A percentile compares a stretch with the other conserved stretches of the same genome.
Conservation (phyloP, 2,329 filamentous ascomycete species). For the Remersonia thermophila region DNA sequence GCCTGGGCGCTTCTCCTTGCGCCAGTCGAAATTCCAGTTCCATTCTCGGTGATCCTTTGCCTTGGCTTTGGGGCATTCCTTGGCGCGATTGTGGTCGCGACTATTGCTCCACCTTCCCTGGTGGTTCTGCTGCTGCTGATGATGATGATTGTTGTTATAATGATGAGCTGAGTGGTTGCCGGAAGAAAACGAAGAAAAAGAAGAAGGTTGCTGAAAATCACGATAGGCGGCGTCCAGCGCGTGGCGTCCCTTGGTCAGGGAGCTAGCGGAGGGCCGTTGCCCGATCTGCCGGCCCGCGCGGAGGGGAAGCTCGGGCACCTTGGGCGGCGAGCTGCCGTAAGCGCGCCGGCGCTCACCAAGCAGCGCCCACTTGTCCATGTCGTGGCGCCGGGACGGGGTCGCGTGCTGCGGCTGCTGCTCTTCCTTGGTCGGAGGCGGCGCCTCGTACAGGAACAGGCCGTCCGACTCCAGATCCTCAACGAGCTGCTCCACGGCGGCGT, state of each 20-base stretch:
- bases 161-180: conserved; percentile 19
- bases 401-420: conserved; percentile 7
- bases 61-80: conserved; percentile 37
- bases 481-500: conserved; percentile 26
- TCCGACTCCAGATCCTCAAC: conserved; percentile 53
- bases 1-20: conserved; percentile 50
- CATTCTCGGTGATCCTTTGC: conserved; percentile 32
- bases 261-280: conserved; percentile 18
- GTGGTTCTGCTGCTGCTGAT: conserved; percentile 14
- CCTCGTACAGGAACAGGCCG: conserved; percentile 63
- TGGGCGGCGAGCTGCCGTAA: conserved; percentile 36
- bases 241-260: conserved; percentile 27
- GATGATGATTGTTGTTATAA: conserved; percentile 10
- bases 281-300: conserved; percentile 35
- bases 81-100: conserved; percentile 33
- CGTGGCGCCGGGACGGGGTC: conserved; percentile 50
- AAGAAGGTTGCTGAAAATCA: conserved; percentile 11
- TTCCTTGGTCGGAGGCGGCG: conserved; percentile 30
- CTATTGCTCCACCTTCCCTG: conserved; percentile 25
- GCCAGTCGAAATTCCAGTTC: conserved; percentile 39
- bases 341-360: conserved; percentile 75
- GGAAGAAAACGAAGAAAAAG: conserved; percentile 28
- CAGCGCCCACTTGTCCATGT: conserved; percentile 76
- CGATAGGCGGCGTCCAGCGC: conserved; percentile 36
- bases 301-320: conserved; percentile 31